Evolutionary conservation across 306 rosid genomes (phyloP).

Genomic region (Prunus dulcis): DNA sequence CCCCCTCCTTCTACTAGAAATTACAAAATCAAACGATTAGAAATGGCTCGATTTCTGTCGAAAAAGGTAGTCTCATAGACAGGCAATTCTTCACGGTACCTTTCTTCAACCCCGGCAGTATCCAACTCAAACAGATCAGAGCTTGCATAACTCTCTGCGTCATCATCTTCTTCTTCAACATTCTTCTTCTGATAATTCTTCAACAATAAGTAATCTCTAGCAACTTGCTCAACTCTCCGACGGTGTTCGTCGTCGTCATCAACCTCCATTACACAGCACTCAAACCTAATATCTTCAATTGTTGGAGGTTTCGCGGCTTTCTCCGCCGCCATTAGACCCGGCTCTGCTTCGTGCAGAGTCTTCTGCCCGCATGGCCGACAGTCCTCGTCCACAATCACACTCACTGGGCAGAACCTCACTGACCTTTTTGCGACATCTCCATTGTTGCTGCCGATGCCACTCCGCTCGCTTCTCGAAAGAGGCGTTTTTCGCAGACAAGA

Average conservation of each 20-base stretch:
- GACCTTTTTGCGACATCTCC: conserved; percentile 48
- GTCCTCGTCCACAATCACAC: conserved; percentile 81
- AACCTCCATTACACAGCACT: conserved; percentile 47
- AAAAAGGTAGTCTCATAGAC: conserved; percentile 94
- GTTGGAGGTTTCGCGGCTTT: conserved; percentile 19
- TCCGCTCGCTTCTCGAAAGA: conserved; percentile 51
- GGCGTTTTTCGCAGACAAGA: conserved; percentile 87
- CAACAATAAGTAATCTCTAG: conserved; percentile 45
- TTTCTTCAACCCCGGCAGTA: conserved; percentile 77
- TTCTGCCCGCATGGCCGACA: conserved; percentile 83
- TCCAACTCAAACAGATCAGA: conserved; percentile 98
- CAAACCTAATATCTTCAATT: conserved; percentile 8
- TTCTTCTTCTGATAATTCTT: conserved; percentile 46
- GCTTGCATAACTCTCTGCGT: conserved; percentile 71
- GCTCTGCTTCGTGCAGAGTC: conserved; percentile 34
- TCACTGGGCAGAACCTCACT: conserved; percentile 81
- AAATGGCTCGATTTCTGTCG: conserved; percentile 75
- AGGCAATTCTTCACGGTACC: conserved; percentile 85
- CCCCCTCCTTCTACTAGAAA: conserved; percentile 16
- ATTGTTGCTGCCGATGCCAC: conserved; percentile 22
- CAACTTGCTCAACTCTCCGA: conserved; percentile 55
- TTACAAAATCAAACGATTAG: conserved; percentile 75
- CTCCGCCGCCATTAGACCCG: conserved; percentile 9
- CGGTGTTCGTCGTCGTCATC: conserved; percentile 27
- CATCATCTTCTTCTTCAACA: conserved; percentile 44